Base-by-base conservation (phyloP, 1,284 basidiomycete genomes). In the Mrakiaceae sp. region DNA sequence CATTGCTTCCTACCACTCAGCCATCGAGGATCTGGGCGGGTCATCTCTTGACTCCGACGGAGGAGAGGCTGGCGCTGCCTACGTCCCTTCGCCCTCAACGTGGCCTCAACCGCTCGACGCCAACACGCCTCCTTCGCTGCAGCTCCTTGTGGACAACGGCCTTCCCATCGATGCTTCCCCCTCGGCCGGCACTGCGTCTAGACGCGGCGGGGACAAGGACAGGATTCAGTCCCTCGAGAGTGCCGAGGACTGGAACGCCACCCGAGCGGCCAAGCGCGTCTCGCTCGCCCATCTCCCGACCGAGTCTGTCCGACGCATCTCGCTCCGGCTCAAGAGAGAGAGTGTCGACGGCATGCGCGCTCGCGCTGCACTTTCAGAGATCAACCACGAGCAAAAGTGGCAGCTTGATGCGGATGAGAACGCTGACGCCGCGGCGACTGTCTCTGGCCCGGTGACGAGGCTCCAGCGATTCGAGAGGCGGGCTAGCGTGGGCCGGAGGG, bases 211-310 rank as follows among this genome's bases (percentile, higher is more conserved):
- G 4, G 50, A 52, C 48, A 51, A 44, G 12, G 56, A 58, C 9
- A 7, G 49, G 27, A 27, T 27, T 27, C 27, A 27, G 27, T 27
- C 27, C 27, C 27, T 27, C 27, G 27, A 27, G 27, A 27, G 27
- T 27, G 16, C 63, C 54, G 27, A 64, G 27, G 57, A 58, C 11
- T 64, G 63, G 63, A 53, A 44, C 14, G 16, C 42, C 0, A 64
- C 62, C 3, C 49, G 56, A 14, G 63, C 63, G 7, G 57, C 56
- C 43, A 64, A 64, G 49, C 63, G 63, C 16, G 58, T 64, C 16
- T 59, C 56, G 14, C 57, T 64, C 2, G 63, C 63, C 6, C 43
- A 64, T 11, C 57, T 64, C 2, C 63, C 63, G 4, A 58, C 57
- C 42, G 50, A 51, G 5, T 59, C 63, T n/a, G 63, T 64, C 16